Conservation (phyloP, 495 filamentous ascomycete species). For the Lophiotrema nucula region DNA sequence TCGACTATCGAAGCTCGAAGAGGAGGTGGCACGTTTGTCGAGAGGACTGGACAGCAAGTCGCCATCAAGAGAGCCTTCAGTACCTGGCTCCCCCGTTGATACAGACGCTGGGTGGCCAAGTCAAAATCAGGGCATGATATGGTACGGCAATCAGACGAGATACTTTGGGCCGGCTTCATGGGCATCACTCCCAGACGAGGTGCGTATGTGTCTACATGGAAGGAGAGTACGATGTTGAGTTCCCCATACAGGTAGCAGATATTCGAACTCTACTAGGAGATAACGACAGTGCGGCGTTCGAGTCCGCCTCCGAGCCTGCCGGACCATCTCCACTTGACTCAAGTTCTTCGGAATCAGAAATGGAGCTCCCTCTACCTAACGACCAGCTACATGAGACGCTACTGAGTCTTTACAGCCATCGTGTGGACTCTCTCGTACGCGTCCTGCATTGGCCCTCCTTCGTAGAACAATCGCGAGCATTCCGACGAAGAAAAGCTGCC, state of each 20-base stretch:
- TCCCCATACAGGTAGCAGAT: constrained; percentile 1
- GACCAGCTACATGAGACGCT: constrained; percentile 16
- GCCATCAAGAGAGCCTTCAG: constrained; percentile 23
- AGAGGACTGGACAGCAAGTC: constrained; percentile 24
- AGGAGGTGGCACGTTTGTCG: constrained; percentile 20
- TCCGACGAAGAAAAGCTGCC: neutral
- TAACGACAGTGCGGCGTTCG: neutral
- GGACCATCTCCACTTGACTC: too few species aligned
- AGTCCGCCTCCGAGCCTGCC: neutral
- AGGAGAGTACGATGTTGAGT: neutral
- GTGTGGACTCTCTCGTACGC: constrained; percentile 22
- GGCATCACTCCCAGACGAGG: constrained; percentile 21
- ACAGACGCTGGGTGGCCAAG: neutral
- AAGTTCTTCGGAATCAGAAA: too few species aligned
- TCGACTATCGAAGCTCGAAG: constrained; percentile 15
- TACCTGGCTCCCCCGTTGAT: constrained; percentile 3
- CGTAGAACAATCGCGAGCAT: neutral
- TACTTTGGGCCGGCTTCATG: constrained; percentile 27
- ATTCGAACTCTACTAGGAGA: constrained; percentile 5
- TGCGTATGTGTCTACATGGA: neutral
- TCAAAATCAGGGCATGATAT: neutral
- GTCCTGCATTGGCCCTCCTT: constrained; percentile 26
- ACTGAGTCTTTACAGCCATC: constrained; percentile 13
- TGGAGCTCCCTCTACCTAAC: constrained; percentile 2
- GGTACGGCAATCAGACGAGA: neutral